Evolutionary conservation across 2,329 filamentous ascomycete species (phyloP), one percentile per base, ranked within the genome.

Genomic region (Trichophyton mentagrophytes): DNA sequence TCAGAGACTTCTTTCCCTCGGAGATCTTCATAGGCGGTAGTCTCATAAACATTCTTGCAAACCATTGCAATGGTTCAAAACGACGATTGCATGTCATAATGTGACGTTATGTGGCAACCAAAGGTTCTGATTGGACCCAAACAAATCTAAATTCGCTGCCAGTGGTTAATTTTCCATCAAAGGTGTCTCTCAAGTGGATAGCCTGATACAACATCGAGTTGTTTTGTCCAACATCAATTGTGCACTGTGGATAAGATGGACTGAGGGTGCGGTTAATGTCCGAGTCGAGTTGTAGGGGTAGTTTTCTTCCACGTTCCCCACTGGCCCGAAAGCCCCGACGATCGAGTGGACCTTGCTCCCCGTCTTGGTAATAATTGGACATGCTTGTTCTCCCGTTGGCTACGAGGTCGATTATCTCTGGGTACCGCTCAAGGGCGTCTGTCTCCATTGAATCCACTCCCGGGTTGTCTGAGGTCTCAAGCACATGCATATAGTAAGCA

Each of bases 321-420:
- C 51, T 55, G 47, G 51, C 51, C 25, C 51, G 51, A 20, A 55
- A 38, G 51, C 51, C 51, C 33, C 30, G 51, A 55, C n/a, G 51
- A 55, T 55, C 51, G 9, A 27, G 51, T 55, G 51, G 51, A 15
- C 15, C 51, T 6, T 36, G 6, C 30, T 55, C 46, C 51, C 51
- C 51, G 27, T 55, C 51, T 55, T 55, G 51, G 51, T 55, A 55
- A 55, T 55, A 36, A 55, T 55, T 38, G 51, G 51, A 55, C 27
- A 6, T 30, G 17, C 2, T 27, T 13, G 15, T 4, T 55, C 30
- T 11, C 8, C 27, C 3, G 46, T 25, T 25, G 46, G 51, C 27
- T n/a, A 8, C 22, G n/a, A 55, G 25, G 17, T 13, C n/a, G 51
- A 55, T 33, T 55, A 36, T 36, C 8, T 36, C 51, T 33, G 30